A percentile compares a stretch with the other conserved stretches of the same genome.
Evolutionary conservation across 106 monocot genomes (phyloP).

Genomic region (Phalaenopsis equestris): DNA sequence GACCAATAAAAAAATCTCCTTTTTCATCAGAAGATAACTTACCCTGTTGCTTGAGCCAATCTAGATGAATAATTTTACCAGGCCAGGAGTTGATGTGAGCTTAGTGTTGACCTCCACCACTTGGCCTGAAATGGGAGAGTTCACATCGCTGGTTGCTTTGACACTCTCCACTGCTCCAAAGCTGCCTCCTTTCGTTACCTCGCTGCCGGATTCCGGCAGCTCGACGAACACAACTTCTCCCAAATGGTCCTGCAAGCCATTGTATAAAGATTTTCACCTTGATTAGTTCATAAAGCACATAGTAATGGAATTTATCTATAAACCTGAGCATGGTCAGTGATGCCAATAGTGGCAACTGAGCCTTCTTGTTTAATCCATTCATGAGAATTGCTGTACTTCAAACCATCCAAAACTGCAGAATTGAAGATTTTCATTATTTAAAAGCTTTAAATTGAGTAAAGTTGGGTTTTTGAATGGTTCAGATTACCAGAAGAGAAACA

Average conservation of each 20-base stretch:
- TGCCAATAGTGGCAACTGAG: conserved; percentile 80
- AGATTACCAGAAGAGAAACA: conserved; percentile 60
- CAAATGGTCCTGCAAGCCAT: conserved; percentile 32
- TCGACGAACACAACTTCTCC: conserved; percentile 72
- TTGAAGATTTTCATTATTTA: not conserved
- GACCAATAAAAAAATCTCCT: not conserved
- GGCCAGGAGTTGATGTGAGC: conserved; percentile 43
- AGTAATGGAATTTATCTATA: not conserved
- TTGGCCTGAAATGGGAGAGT: conserved; percentile 63
- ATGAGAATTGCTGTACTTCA: conserved; percentile 72
- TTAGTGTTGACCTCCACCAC: conserved; percentile 53
- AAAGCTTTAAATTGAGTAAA: not conserved
- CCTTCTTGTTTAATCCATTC: conserved; percentile 97
- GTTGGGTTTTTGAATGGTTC: not conserved
- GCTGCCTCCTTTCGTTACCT: conserved; percentile 31
- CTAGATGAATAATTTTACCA: conserved; percentile 25
- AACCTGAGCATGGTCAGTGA: conserved; percentile 98
- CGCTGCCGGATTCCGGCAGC: conserved; percentile 36
- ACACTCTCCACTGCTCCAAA: conserved; percentile 74
- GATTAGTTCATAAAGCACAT: not conserved
- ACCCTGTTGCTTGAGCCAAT: not conserved
- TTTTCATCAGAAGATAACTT: not conserved
- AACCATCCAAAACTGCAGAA: conserved; percentile 62
- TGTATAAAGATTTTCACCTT: not conserved
- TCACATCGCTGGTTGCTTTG: conserved; percentile 64